Conservation (phyloP, 306 rosid genomes). For the Vigna trinervia region DNA sequence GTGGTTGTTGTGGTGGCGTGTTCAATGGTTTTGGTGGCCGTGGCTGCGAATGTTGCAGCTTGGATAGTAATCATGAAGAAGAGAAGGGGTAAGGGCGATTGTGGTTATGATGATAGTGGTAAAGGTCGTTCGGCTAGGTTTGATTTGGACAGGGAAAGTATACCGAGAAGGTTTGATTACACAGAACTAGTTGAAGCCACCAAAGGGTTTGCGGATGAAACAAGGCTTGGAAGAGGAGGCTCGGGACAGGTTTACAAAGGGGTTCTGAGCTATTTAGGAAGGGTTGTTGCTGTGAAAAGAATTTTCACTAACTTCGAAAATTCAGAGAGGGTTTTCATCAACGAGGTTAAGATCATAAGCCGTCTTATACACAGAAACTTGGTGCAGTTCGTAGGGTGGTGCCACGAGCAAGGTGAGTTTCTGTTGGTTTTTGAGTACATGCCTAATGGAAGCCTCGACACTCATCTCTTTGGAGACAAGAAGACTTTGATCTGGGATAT, state of each 20-base stretch:
- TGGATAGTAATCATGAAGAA: slow-evolving; percentile 24
- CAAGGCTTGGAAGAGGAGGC: slow-evolving; percentile 60
- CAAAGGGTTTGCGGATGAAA: slow-evolving; percentile 44
- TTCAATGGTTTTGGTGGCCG: slow-evolving; percentile 14
- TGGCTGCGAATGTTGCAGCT: slow-evolving; percentile 6
- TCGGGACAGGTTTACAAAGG: slow-evolving; percentile 61
- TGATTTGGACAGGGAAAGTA: slow-evolving; percentile 44
- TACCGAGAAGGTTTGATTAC: slow-evolving; percentile 55
- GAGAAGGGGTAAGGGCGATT: slow-evolving; percentile 13
- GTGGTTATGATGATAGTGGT: background rate
- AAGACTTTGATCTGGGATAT: slow-evolving; percentile 44
- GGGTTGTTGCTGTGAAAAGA: slow-evolving; percentile 57
- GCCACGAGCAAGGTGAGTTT: slow-evolving; percentile 51
- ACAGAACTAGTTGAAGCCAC: slow-evolving; percentile 51
- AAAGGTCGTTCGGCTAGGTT: background rate
- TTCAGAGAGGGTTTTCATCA: slow-evolving; percentile 43
- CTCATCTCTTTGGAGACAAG: background rate
- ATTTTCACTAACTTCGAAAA: slow-evolving; percentile 45
- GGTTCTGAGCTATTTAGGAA: slow-evolving; percentile 24
- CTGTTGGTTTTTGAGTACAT: slow-evolving; percentile 40
- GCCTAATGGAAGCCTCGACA: background rate
- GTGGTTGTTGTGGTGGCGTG: slow-evolving; percentile 5
- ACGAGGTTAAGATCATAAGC: slow-evolving; percentile 58
- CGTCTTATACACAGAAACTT: slow-evolving; percentile 54
- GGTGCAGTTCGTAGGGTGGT: slow-evolving; percentile 62